Evolutionary conservation across 2,329 filamentous ascomycete species (phyloP).

Genomic region (Colletotrichum camelliae): DNA sequence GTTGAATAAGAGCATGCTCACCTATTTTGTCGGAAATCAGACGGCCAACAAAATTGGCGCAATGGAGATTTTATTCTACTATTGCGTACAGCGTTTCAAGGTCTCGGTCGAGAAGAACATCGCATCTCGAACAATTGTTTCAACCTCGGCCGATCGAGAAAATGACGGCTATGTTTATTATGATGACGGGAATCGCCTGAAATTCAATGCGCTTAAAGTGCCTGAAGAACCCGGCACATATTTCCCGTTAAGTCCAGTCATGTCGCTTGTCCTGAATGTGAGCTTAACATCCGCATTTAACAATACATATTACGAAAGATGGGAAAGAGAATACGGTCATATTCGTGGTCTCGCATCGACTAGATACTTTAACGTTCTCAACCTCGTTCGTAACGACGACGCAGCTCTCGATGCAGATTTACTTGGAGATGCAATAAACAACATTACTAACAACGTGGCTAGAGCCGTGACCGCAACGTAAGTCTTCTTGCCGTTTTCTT

Average conservation of each 20-base stretch:
- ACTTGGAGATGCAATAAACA: background rate
- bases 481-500: background rate
- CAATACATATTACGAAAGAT: background rate
- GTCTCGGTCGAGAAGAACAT: background rate
- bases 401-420: background rate
- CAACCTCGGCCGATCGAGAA: background rate
- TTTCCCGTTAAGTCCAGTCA: background rate
- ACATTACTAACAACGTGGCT: background rate
- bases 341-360: background rate
- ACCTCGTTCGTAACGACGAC: background rate
- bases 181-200: too few species aligned
- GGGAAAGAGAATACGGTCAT: background rate
- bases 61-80: conserved; percentile 16
- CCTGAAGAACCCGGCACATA: background rate
- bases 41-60: background rate
- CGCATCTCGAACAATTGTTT: background rate
- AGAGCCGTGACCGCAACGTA: background rate
- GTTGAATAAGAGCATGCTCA: background rate
- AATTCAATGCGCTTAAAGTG: background rate
- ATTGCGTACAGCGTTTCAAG: conserved; percentile 19
- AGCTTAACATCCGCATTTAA: background rate
- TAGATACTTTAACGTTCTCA: background rate
- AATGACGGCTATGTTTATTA: too few species aligned
- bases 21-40: too few species aligned
- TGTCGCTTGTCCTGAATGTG: background rate